Evolutionary conservation across 148 eudicot genomes (phyloP).

Genomic region (Rheum nobile): DNA sequence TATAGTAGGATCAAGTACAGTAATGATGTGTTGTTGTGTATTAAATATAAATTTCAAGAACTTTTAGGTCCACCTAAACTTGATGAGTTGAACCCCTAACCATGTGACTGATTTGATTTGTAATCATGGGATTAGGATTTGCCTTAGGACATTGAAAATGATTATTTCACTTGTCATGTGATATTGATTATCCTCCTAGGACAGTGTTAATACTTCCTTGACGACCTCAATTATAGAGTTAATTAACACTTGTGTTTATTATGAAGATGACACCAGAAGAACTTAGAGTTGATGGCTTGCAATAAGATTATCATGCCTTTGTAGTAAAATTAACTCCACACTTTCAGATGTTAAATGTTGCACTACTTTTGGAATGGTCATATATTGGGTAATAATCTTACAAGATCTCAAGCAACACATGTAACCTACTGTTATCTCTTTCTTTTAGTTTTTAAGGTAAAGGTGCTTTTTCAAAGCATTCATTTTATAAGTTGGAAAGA

Average conservation of each 20-base stretch:
- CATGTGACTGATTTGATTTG: constrained; percentile 2
- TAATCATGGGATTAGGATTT: not conserved
- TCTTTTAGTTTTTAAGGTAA: not conserved
- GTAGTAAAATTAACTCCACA: not conserved
- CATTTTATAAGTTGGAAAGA: not conserved
- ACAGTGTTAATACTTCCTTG: not conserved
- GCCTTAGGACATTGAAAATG: not conserved
- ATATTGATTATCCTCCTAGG: not conserved
- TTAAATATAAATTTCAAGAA: not conserved
- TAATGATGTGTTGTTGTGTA: not conserved
- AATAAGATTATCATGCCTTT: not conserved
- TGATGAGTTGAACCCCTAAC: not conserved
- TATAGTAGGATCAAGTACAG: no score
- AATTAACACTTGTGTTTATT: not conserved
- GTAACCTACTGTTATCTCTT: not conserved
- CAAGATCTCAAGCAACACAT: not conserved
- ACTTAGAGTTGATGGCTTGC: not conserved
- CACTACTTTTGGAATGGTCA: not conserved
- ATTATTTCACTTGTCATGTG: not conserved
- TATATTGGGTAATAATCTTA: not conserved
- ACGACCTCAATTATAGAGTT: not conserved
- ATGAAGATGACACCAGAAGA: not conserved
- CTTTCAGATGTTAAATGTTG: not conserved
- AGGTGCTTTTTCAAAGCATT: not conserved
- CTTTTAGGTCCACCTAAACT: not conserved